A percentile compares a stretch with the other conserved stretches of the same genome.
These are phyloP conservation scores for Seiridium cupressi DNA, from an alignment of 2,329 filamentous ascomycete species.

Conservation along the genomic window DNA sequence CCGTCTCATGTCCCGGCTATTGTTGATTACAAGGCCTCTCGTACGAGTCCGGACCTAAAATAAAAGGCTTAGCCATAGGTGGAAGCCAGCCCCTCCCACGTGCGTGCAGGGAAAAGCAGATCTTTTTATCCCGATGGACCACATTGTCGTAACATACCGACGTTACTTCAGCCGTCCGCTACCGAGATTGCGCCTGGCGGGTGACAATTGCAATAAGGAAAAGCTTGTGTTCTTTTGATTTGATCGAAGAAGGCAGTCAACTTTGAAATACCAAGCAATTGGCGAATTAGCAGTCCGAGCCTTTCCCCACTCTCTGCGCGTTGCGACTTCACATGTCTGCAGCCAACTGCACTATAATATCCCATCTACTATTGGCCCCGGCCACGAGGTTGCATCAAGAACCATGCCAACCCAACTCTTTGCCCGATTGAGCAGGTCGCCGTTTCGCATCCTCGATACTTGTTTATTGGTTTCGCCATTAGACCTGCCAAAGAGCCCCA, in stretches of 20 bases:
- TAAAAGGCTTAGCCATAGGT: not conserved
- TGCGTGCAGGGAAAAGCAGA: not conserved
- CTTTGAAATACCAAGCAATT: not conserved
- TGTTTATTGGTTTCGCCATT: not conserved
- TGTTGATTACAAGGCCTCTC: not conserved
- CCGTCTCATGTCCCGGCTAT: not conserved
- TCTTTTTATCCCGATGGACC: not conserved
- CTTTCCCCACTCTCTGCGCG: not conserved
- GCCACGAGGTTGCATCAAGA: slow-evolving; percentile 1
- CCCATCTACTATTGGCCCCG: not conserved
- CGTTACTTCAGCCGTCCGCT: not conserved
- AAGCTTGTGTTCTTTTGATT: not conserved
- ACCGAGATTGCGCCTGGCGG: not conserved
- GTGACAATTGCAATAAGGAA: not conserved
- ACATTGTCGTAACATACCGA: not conserved
- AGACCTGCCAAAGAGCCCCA: slow-evolving; percentile 2
- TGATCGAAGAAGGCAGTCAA: not conserved
- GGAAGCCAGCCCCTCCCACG: not conserved
- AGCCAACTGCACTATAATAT: not conserved
- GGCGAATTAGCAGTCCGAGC: not conserved
- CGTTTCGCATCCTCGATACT: not conserved
- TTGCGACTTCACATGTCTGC: not conserved
- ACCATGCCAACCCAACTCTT: not conserved
- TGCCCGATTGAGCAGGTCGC: not conserved
- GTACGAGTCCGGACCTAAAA: not conserved